Evolutionary conservation across 2,329 filamentous ascomycete genomes (phyloP).

Genomic region (Pseudocercospora crystallina): DNA sequence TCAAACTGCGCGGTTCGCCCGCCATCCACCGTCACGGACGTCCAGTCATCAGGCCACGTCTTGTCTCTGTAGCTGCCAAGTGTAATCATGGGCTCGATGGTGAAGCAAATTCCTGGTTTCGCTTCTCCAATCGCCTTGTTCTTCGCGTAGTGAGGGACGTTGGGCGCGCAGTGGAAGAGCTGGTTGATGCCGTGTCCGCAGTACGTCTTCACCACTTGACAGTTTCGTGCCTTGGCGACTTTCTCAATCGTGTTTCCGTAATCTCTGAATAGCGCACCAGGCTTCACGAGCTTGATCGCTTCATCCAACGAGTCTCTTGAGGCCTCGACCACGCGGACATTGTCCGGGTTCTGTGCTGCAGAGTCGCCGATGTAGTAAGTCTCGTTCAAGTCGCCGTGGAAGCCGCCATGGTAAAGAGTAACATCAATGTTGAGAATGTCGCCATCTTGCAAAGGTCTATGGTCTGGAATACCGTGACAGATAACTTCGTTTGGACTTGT

Average conservation of each 20-base stretch:
- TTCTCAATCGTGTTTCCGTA: constrained; percentile 96
- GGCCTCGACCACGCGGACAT: constrained; percentile 86
- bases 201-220: constrained; percentile 92
- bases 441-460: constrained; percentile 81
- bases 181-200: constrained; percentile 95
- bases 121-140: constrained; percentile 95
- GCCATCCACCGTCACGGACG: constrained; percentile 87
- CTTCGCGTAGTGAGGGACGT: constrained; percentile 95
- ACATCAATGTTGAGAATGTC: constrained; percentile 98
- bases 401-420: constrained; percentile 88
- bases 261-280: constrained; percentile 86
- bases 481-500: constrained; percentile 97
- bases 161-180: constrained; percentile 89
- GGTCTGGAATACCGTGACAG: constrained; percentile 96
- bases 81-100: constrained; percentile 98
- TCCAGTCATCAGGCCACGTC: constrained; percentile 99
- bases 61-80: constrained; percentile 87
- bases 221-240: constrained; percentile 79
- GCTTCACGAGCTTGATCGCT: constrained; percentile 88
- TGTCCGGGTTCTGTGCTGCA: constrained; percentile 77
- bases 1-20: constrained; percentile 91
- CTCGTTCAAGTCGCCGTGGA: constrained; percentile 95
- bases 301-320: constrained; percentile 86
- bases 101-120: constrained; percentile 97
- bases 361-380: constrained; percentile 97